Base-by-base conservation (phyloP, 225 moss, liverwort and hornwort species). In the Asterella californica region DNA sequence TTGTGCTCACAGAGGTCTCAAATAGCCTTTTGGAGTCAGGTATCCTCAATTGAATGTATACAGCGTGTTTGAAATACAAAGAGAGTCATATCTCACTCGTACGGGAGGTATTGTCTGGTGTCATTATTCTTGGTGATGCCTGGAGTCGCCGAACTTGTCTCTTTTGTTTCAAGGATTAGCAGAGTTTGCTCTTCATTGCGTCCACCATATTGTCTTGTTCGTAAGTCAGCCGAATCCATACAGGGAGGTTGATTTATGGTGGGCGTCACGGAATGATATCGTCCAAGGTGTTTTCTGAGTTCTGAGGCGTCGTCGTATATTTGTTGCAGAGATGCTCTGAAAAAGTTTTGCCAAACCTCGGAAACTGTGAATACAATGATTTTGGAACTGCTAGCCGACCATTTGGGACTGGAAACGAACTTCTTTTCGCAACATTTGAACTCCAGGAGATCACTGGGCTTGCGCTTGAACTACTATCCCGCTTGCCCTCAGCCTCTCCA, bases 381-480 rank as follows among this genome's bases (percentile, higher is more conserved):
- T 11, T 15, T 85, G 60, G 85, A 85, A 32, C 68, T 85, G 19
- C 76, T 85, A 17, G 79, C 81, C 10, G 85, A 85, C 61, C 50
- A 78, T 46, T 36, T 85, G 78, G 79, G 82, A 22, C 67, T 85
- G 25, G 37, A 37, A 50, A 68, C 67, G 9, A 66, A 78, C 21
- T 85, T 78, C 69, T 81, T 85, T 66, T 78, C 85, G 0, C 50
- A 79, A 57, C 79, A 85, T 73, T 47, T 84, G 61, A 84, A 84
- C 70, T 34, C 69, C 10, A 60, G 46, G 54, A 80, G 64, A n/a
- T 60, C 76, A 5, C 10, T 63, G 25, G 47, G 10, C n/a, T 42
- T 82, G 74, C 63, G 85, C 27, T 47, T 64, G 65, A 79, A 85
- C 54, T 79, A 65, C 38, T 82, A 85, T 47, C 85, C 82, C 0